phyloP scores from a whole-genome alignment of 73 alveolate genomes.

The Stentor roeselii region DNA sequence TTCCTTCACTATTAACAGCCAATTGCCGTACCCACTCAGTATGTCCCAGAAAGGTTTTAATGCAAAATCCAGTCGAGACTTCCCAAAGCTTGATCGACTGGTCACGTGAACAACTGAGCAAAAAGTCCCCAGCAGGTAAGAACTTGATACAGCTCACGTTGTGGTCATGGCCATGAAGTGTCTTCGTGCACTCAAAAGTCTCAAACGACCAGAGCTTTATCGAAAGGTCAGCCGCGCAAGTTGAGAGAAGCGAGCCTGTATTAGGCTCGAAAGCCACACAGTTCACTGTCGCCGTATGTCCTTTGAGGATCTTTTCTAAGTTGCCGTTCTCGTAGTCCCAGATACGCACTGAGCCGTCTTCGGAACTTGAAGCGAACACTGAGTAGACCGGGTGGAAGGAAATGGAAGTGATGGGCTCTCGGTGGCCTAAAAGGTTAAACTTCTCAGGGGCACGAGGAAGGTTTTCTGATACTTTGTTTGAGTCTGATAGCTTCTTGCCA shows the following conservation, averaged over 20 bases:
- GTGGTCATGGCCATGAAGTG: slow-evolving; percentile 93
- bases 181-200: slow-evolving; percentile 56
- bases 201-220: slow-evolving; percentile 84
- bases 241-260: slow-evolving; percentile 65
- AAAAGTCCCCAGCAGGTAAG: slow-evolving; percentile 69
- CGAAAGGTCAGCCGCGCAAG: slow-evolving; percentile 62
- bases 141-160: slow-evolving; percentile 71
- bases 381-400: slow-evolving; percentile 63
- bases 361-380: slow-evolving; percentile 72
- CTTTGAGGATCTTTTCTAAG: slow-evolving; percentile 66
- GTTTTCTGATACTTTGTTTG: too few relatives aligned
- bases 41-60: slow-evolving; percentile 78
- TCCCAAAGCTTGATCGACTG: slow-evolving; percentile 89
- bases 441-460: slow-evolving; percentile 66
- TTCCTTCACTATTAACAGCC: slow-evolving; percentile 70
- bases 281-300: slow-evolving; percentile 82
- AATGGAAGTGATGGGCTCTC: slow-evolving; percentile 59
- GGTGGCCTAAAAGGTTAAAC: slow-evolving; percentile 70
- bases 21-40: slow-evolving; percentile 87
- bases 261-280: slow-evolving; percentile 70
- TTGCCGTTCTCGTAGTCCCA: slow-evolving; percentile 85
- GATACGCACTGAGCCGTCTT: slow-evolving; percentile 76
- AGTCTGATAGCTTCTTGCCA: too few relatives aligned
- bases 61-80: slow-evolving; percentile 77
- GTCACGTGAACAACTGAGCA: slow-evolving; percentile 83